These are phyloP conservation scores for Diophrys appendiculata DNA, from an alignment of 73 alveolate genomes.

Conservation along the genomic window DNA sequence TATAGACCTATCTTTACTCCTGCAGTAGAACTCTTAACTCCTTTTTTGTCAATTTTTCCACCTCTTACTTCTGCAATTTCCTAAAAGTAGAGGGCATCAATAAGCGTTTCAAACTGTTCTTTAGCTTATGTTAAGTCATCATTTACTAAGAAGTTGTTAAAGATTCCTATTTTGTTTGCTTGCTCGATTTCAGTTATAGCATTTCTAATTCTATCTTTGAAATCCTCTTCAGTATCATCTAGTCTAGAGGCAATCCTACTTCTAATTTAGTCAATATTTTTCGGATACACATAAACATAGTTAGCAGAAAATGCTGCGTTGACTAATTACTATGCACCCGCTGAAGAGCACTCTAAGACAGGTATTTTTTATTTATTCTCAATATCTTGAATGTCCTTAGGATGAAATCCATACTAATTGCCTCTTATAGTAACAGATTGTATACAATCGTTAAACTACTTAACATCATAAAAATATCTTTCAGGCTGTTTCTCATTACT, in stretches of 20 bases:
- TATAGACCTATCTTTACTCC: too few species aligned
- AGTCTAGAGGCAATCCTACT: conserved; percentile 67
- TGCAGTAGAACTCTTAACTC: too few species aligned
- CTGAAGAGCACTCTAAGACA: too few species aligned
- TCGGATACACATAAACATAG: conserved; percentile 72
- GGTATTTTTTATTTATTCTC: too few species aligned
- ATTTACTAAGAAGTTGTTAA: conserved; percentile 44
- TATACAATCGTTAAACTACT: too few species aligned
- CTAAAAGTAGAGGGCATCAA: conserved; percentile 53
- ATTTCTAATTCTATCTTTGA: conserved; percentile 59
- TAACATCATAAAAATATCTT: too few species aligned
- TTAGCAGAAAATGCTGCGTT: conserved; percentile 72
- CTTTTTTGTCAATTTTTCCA: too few species aligned
- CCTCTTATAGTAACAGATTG: too few species aligned
- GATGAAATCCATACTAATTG: too few species aligned
- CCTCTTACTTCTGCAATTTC: conserved; percentile 24
- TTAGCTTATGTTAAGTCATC: conserved; percentile 52
- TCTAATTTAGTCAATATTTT: conserved; percentile 71
- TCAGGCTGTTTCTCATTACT: too few species aligned
- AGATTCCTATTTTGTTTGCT: conserved; percentile 58
- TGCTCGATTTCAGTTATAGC: conserved; percentile 68
- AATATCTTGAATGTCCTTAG: too few species aligned
- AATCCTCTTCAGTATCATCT: conserved; percentile 68
- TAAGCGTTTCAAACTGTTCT: conserved; percentile 39
- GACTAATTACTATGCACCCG: conserved; percentile 74